Conservation (phyloP, 73 alveolate genomes). For the Diophrys sp. region DNA sequence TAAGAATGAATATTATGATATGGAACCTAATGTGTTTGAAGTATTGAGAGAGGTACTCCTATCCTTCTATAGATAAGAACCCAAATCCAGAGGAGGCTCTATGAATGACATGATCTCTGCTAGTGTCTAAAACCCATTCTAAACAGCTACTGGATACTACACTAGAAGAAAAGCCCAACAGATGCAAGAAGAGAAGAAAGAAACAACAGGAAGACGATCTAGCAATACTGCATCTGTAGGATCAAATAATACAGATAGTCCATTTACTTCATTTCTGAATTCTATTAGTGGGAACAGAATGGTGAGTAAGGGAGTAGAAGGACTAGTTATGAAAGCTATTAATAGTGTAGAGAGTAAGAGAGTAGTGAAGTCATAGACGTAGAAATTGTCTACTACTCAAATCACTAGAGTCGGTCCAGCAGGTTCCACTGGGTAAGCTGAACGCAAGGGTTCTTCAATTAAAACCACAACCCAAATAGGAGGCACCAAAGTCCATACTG, state of each 20-base stretch:
- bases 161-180: neutral
- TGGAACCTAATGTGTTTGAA: too few relatives aligned
- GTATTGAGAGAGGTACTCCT: too few relatives aligned
- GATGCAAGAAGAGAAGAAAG: neutral
- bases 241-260: slow-evolving; percentile 17
- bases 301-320: neutral
- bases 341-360: neutral
- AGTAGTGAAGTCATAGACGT: neutral
- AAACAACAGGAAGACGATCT: slow-evolving; percentile 7
- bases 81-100: too few relatives aligned
- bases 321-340: neutral
- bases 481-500: neutral
- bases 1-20: too few relatives aligned
- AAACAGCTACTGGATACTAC: neutral
- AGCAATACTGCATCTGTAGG: neutral
- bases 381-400: neutral
- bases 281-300: neutral
- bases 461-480: neutral
- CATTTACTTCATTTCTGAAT: slow-evolving; percentile 1
- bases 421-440: neutral
- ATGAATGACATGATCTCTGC: too few relatives aligned
- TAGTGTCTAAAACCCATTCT: too few relatives aligned
- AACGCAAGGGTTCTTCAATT: neutral
- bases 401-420: neutral
- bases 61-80: too few relatives aligned